These are phyloP conservation scores for Pseudohyphozyma bogoriensis DNA, from an alignment of 768 basidiomycete species.

Conservation along the genomic window DNA sequence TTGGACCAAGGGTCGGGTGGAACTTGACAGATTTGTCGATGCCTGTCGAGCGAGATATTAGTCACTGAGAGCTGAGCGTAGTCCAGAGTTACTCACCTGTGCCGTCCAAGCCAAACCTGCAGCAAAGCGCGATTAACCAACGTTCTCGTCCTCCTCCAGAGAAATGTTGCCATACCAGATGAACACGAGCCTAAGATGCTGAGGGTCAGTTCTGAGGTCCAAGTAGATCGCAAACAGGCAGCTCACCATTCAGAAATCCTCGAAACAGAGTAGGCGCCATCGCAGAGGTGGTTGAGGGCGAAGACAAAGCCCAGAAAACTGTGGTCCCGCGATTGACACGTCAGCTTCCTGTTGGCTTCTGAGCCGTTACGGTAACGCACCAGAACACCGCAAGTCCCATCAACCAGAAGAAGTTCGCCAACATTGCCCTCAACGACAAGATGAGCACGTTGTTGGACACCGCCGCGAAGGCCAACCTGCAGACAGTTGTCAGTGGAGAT, in stretches of 20 bases:
- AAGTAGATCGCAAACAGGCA: too few relatives aligned
- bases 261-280: slow-evolving; percentile 18
- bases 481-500: too few relatives aligned
- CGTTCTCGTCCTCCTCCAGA: too few relatives aligned
- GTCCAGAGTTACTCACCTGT: slow-evolving; percentile 32
- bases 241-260: slow-evolving; percentile 25
- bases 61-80: too few relatives aligned
- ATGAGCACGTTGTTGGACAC: slow-evolving; percentile 52
- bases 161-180: too few relatives aligned
- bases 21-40: slow-evolving; percentile 67
- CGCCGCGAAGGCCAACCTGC: slow-evolving; percentile 79
- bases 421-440: slow-evolving; percentile 64
- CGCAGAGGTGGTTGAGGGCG: slow-evolving; percentile 29
- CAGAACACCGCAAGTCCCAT: slow-evolving; percentile 58
- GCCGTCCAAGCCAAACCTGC: slow-evolving; percentile 94
- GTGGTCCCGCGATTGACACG: neutral
- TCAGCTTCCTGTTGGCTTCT: neutral
- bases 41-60: slow-evolving; percentile 43
- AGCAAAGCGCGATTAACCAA: too few relatives aligned
- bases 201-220: neutral
- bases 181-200: slow-evolving; percentile 36
- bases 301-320: slow-evolving; percentile 29
- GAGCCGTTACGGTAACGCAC: neutral
- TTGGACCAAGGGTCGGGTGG: slow-evolving; percentile 76
- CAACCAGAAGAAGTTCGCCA: slow-evolving; percentile 61